Conservation (phyloP, 768 basidiomycete genomes). For the Calocera viscosa region DNA sequence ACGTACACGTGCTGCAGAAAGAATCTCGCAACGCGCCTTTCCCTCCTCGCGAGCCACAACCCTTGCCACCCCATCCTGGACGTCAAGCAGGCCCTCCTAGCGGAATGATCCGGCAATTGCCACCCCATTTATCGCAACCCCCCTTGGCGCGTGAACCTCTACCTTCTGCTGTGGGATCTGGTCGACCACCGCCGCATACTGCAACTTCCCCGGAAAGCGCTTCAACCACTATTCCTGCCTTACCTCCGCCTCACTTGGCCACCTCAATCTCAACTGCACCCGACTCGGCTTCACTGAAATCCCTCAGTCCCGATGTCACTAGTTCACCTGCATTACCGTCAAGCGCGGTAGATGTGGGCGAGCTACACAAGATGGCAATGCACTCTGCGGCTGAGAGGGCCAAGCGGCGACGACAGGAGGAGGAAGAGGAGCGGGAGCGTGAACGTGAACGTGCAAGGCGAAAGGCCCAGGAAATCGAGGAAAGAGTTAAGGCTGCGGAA, state of each 20-base stretch:
- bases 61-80: slow-evolving; percentile 8
- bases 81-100: neutral
- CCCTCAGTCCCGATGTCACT: neutral
- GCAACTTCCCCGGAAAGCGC: slow-evolving; percentile 22
- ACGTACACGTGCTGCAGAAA: slow-evolving; percentile 54
- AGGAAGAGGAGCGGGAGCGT: slow-evolving; percentile 70
- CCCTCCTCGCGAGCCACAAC: neutral
- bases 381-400: slow-evolving; percentile 75
- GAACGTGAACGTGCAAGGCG: slow-evolving; percentile 65
- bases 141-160: neutral
- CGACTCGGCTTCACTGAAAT: neutral
- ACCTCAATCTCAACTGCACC: slow-evolving; percentile 4
- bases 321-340: neutral
- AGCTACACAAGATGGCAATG: slow-evolving; percentile 37
- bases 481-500: slow-evolving; percentile 36
- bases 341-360: slow-evolving; percentile 20
- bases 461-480: slow-evolving; percentile 41
- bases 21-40: slow-evolving; percentile 6
- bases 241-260: neutral
- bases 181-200: neutral
- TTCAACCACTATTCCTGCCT: neutral
- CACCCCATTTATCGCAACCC: neutral
- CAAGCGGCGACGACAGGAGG: slow-evolving; percentile 61
- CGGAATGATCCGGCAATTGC: neutral
- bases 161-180: neutral